These are phyloP conservation scores for Irpex sp. DNA, from an alignment of 1,284 basidiomycete genomes.

Conservation along the genomic window DNA sequence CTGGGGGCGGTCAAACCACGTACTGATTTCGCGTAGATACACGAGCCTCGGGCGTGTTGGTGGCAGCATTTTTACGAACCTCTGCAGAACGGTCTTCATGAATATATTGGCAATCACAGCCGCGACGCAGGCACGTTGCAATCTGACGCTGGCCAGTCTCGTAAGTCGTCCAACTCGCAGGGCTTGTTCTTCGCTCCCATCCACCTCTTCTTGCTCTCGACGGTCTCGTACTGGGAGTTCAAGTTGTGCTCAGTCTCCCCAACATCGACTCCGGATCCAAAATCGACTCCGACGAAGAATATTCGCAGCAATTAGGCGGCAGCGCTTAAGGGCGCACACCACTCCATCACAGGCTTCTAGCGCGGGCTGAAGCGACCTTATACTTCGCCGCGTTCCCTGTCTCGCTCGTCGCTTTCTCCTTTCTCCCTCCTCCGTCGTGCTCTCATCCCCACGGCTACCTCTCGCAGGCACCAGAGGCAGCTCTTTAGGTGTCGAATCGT, in stretches of 20 bases:
- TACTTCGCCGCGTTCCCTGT: slow-evolving; percentile 32
- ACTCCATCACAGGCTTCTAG: slow-evolving; percentile 43
- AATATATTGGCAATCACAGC: slow-evolving; percentile 34
- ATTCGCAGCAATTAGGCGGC: slow-evolving; percentile 31
- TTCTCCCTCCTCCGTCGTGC: slow-evolving; percentile 9
- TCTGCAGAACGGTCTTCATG: slow-evolving; percentile 14
- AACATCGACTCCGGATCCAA: too few relatives aligned
- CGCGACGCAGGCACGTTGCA: slow-evolving; percentile 67
- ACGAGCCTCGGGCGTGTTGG: slow-evolving; percentile 27
- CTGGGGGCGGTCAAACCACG: background rate
- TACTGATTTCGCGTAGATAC: slow-evolving; percentile 20
- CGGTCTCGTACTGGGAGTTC: background rate
- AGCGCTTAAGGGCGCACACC: slow-evolving; percentile 19
- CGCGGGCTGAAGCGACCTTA: slow-evolving; percentile 29
- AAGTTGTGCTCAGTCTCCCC: slow-evolving; percentile 1
- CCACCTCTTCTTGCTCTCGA: slow-evolving; percentile 26
- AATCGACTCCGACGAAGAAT: slow-evolving; percentile 3
- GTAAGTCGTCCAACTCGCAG: slow-evolving; percentile 34
- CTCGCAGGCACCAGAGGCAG: slow-evolving; percentile 16
- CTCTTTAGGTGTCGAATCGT: slow-evolving; percentile 15
- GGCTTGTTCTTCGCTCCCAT: slow-evolving; percentile 41
- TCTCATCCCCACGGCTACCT: slow-evolving; percentile 17
- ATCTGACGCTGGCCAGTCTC: slow-evolving; percentile 56
- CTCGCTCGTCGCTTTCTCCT: slow-evolving; percentile 33
- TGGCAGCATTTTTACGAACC: slow-evolving; percentile 10